These are phyloP conservation scores for Trichodelitschia bisporula DNA, from an alignment of 495 filamentous ascomycete genomes.

Conservation along the genomic window DNA sequence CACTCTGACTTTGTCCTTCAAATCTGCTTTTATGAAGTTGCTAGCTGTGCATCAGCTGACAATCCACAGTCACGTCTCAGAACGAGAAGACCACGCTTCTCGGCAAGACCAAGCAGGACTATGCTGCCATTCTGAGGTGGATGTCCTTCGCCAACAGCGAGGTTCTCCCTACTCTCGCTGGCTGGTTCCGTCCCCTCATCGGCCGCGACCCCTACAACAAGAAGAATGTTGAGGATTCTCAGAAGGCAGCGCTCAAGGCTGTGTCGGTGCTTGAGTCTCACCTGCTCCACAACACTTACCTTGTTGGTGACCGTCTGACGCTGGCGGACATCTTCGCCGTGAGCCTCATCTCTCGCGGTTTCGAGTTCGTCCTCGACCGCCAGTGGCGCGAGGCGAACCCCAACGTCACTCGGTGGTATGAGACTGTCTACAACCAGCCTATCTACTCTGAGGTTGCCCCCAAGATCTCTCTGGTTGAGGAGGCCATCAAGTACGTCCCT, in stretches of 20 bases:
- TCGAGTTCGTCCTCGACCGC: conserved; percentile 78
- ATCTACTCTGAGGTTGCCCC: conserved; percentile 59
- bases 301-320: conserved; percentile 91
- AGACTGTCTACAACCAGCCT: conserved; percentile 75
- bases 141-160: conserved; percentile 83
- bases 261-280: conserved; percentile 56
- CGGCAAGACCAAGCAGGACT: conserved; percentile 99
- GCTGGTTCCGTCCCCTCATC: conserved; percentile 73
- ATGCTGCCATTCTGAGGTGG: conserved; percentile 90
- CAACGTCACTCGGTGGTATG: conserved; percentile 77
- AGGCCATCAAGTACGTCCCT: conserved; percentile 60
- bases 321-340: conserved; percentile 78
- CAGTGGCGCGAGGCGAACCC: conserved; percentile 57
- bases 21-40: conserved; percentile 20
- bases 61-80: conserved; percentile 65
- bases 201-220: conserved; percentile 84
- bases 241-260: conserved; percentile 39
- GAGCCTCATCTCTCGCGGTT: conserved; percentile 54
- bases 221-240: conserved; percentile 67
- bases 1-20: conserved; percentile 28
- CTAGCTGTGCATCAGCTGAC: conserved; percentile 7
- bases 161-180: conserved; percentile 45
- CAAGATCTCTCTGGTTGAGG: conserved; percentile 54
- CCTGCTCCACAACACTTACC: conserved; percentile 81
- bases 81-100: conserved; percentile 99